Conservation (phyloP, 2,329 filamentous ascomycete genomes). For the Corinectria fuckeliana region DNA sequence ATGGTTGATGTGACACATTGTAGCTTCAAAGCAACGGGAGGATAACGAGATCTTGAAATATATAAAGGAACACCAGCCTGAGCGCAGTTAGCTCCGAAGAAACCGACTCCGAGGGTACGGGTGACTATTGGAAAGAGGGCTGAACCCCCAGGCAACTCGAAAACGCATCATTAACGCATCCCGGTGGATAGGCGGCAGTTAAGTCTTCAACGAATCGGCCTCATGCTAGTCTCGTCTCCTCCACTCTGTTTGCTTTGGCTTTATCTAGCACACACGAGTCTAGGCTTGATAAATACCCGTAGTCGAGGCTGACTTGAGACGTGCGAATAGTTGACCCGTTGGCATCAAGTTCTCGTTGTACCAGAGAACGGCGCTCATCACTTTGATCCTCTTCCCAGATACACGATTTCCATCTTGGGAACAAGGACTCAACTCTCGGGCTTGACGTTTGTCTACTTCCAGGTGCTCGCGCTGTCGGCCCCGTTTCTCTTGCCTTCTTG, state of each 20-base stretch:
- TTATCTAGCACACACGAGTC: no score
- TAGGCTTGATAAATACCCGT: no score
- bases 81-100: not conserved
- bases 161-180: not conserved
- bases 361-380: no score
- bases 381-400: no score
- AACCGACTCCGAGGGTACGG: not conserved
- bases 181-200: not conserved
- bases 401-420: no score
- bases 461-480: constrained; percentile 53
- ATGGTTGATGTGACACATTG: not conserved
- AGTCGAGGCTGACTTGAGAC: no score
- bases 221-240: no score
- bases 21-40: not conserved
- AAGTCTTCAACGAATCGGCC: not conserved
- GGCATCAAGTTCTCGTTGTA: no score
- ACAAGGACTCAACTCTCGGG: no score
- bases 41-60: not conserved
- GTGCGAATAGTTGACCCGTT: no score
- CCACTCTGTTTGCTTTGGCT: no score
- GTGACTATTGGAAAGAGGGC: not conserved
- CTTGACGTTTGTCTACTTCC: constrained; percentile 42
- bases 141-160: not conserved
- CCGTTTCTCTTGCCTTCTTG: constrained; percentile 54
- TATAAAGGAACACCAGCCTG: not conserved